These are phyloP conservation scores for Xylaria sp. DNA, from an alignment of 2,329 filamentous ascomycete species.

Conservation along the genomic window DNA sequence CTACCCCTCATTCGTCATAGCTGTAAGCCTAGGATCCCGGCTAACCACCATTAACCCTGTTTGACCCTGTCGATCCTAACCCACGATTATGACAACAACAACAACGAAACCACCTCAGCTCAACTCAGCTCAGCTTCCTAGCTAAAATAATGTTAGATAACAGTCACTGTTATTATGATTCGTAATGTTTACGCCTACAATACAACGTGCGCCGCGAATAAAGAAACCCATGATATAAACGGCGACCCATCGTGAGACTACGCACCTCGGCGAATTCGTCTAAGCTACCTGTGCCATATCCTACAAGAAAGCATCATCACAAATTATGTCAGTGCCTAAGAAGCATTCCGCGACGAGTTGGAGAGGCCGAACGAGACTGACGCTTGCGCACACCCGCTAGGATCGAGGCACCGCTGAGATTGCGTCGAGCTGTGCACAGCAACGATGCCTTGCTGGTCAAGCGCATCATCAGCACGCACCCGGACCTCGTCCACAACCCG, in stretches of 20 bases:
- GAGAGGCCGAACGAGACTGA: not conserved
- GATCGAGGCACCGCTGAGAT: slow-evolving; percentile 79
- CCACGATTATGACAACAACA: not conserved
- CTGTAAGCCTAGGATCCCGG: not conserved
- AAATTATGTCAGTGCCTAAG: not conserved
- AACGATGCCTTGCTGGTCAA: slow-evolving; percentile 77
- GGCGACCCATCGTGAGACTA: not conserved
- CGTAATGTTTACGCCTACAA: not conserved
- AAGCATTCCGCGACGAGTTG: not conserved
- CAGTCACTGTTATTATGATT: not conserved
- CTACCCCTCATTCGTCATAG: slow-evolving; percentile 6
- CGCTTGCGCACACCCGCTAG: slow-evolving; percentile 28
- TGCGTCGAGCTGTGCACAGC: slow-evolving; percentile 83
- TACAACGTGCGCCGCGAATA: not conserved
- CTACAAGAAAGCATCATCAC: not conserved
- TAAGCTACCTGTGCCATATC: not conserved
- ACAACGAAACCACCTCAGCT: not conserved
- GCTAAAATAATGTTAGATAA: not conserved
- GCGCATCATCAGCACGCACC: slow-evolving; percentile 80
- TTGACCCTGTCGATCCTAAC: not conserved
- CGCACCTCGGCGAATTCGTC: not conserved
- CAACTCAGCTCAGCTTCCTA: not conserved
- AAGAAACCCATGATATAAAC: not conserved
- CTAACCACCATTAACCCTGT: not conserved
- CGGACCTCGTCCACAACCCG: slow-evolving; percentile 78